phyloP scores from a whole-genome alignment of 148 eudicot species.

The Heliamphora exappendiculata region DNA sequence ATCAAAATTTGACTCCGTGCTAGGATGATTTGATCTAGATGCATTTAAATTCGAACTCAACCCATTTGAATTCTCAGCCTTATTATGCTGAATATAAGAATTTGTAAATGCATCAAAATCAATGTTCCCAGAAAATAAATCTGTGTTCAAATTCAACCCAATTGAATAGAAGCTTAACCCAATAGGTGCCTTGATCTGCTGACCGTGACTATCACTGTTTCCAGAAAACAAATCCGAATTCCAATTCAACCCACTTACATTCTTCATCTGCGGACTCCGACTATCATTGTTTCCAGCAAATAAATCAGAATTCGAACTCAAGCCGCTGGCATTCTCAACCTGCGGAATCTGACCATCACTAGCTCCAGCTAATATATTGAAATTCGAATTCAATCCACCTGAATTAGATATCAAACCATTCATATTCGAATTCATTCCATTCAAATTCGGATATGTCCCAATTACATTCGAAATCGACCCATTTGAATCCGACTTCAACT shows the following conservation, averaged over 20 bases:
- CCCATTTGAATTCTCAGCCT: background rate
- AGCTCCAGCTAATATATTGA: conserved; percentile 6
- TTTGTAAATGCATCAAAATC: background rate
- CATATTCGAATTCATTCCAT: background rate
- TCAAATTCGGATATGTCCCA: background rate
- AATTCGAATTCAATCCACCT: background rate
- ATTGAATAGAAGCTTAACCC: conserved; percentile 7
- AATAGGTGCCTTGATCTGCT: background rate
- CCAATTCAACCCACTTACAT: background rate
- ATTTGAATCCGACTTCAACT: background rate
- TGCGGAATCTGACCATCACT: background rate
- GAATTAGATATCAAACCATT: conserved; percentile 5
- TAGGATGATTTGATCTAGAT: background rate
- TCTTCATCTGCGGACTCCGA: background rate
- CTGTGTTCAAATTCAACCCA: background rate
- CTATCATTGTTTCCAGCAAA: background rate
- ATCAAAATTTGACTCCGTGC: conserved; percentile 1
- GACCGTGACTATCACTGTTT: background rate
- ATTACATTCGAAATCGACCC: background rate
- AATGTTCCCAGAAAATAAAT: conserved; percentile 4
- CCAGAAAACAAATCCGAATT: conserved; percentile 7
- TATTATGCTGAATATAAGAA: background rate
- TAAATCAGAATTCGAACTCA: background rate
- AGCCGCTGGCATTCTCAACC: background rate
- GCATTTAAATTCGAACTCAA: conserved; percentile 10